A percentile compares a stretch with the other conserved stretches of the same genome.
Evolutionary conservation across 345 rosid genomes (phyloP).

Genomic region (Gossypium turneri): DNA sequence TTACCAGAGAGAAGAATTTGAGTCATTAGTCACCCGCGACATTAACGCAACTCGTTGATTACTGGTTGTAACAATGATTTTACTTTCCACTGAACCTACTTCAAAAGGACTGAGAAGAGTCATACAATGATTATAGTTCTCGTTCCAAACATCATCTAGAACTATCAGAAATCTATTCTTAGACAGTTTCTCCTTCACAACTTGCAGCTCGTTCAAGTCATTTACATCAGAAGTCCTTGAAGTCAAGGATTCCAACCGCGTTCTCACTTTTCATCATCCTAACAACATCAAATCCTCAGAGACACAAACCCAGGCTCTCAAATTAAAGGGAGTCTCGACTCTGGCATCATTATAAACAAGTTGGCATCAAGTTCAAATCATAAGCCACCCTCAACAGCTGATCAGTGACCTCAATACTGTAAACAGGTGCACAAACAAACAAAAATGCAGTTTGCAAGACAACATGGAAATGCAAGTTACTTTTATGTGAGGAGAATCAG

Average conservation of each 20-base stretch:
- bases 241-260: not conserved
- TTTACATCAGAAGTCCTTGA: not conserved
- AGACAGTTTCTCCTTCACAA: not conserved
- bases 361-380: not conserved
- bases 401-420: too few species aligned
- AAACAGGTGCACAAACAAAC: too few species aligned
- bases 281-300: constrained; percentile 20
- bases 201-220: constrained; percentile 10
- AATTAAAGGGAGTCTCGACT: constrained; percentile 11
- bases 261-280: not conserved
- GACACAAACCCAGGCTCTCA: constrained; percentile 33
- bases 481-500: too few species aligned
- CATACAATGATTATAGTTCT: constrained; percentile 8
- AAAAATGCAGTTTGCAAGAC: too few species aligned
- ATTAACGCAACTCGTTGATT: not conserved
- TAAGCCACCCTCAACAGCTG: too few species aligned
- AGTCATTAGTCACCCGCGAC: too few species aligned
- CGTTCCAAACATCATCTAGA: constrained; percentile 21
- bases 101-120: not conserved
- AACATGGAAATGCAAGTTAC: too few species aligned
- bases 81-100: constrained; percentile 20
- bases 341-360: constrained; percentile 20
- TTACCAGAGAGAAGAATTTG: too few species aligned
- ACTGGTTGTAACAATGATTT: constrained; percentile 24
- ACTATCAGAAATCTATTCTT: constrained; percentile 4